phyloP scores from a whole-genome alignment of 495 filamentous ascomycete species.

The Xylaria venustula region DNA sequence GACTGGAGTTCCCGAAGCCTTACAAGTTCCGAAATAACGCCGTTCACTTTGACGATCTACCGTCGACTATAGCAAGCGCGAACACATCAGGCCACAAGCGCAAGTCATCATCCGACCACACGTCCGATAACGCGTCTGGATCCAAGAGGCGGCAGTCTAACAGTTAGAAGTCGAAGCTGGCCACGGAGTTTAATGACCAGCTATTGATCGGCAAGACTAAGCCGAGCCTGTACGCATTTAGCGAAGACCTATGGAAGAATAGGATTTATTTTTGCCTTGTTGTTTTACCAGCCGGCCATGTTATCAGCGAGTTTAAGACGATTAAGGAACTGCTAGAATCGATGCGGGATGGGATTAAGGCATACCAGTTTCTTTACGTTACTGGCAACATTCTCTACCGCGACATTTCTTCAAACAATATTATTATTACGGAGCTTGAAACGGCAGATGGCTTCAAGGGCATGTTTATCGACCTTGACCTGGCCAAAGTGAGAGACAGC shows the following conservation, averaged over 20 bases:
- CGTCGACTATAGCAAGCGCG: not conserved
- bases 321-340: not conserved
- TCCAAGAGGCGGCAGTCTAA: not conserved
- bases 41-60: not conserved
- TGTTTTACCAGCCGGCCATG: not conserved
- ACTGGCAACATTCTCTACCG: constrained; percentile 37
- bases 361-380: constrained; percentile 32
- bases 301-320: not conserved
- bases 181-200: not conserved
- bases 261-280: constrained; percentile 2
- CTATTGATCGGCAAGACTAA: too few species aligned
- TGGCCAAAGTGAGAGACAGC: constrained; percentile 24
- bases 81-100: too few species aligned
- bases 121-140: not conserved
- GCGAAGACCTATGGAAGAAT: constrained; percentile 1
- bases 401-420: constrained; percentile 40
- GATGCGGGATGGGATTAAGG: constrained; percentile 6
- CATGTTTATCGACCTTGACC: constrained; percentile 38
- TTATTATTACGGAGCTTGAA: constrained; percentile 30
- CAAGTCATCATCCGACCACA: not conserved
- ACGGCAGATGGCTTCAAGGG: constrained; percentile 20
- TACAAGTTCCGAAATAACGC: not conserved
- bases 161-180: not conserved
- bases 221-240: too few species aligned
- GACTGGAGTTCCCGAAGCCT: not conserved